Evolutionary conservation across 2,329 filamentous ascomycete species (phyloP).

Genomic region (Conoideocrella luteorostrata): DNA sequence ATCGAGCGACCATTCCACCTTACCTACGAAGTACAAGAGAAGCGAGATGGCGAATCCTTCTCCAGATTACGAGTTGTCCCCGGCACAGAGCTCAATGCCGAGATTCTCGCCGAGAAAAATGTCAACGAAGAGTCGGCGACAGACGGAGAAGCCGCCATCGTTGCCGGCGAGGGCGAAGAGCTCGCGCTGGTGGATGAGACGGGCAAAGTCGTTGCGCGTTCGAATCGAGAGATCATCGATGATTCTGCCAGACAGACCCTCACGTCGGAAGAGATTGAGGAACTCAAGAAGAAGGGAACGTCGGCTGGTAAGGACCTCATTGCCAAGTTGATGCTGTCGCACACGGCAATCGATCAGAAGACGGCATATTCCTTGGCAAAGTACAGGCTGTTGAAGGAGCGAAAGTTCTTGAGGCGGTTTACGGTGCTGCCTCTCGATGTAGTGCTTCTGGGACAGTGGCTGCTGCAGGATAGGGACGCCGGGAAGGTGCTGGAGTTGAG

Average conservation of each 20-base stretch:
- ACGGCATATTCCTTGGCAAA: slow-evolving; percentile 90
- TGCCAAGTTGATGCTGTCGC: slow-evolving; percentile 83
- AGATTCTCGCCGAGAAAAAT: slow-evolving; percentile 52
- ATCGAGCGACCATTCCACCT: slow-evolving; percentile 87
- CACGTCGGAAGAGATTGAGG: slow-evolving; percentile 68
- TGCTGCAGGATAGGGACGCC: slow-evolving; percentile 74
- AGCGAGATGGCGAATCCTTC: slow-evolving; percentile 55
- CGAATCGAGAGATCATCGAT: slow-evolving; percentile 54
- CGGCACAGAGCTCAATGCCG: slow-evolving; percentile 75
- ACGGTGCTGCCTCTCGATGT: slow-evolving; percentile 80
- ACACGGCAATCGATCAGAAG: slow-evolving; percentile 87
- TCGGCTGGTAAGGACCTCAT: slow-evolving; percentile 84
- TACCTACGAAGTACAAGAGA: slow-evolving; percentile 83
- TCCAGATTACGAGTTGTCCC: slow-evolving; percentile 71
- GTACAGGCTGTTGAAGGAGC: slow-evolving; percentile 89
- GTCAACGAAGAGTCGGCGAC: slow-evolving; percentile 27
- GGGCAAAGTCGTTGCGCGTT: slow-evolving; percentile 43
- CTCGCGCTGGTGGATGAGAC: slow-evolving; percentile 37
- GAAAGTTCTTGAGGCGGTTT: slow-evolving; percentile 87
- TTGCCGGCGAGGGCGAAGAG: slow-evolving; percentile 32
- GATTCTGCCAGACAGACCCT: slow-evolving; percentile 67
- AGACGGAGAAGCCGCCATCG: slow-evolving; percentile 37
- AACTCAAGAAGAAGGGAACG: slow-evolving; percentile 64
- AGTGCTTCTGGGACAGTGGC: slow-evolving; percentile 65
- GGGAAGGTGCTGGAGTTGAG: slow-evolving; percentile 77